These are phyloP conservation scores for Hibiscus trionum DNA, from an alignment of 345 rosid species.

Conservation along the genomic window DNA sequence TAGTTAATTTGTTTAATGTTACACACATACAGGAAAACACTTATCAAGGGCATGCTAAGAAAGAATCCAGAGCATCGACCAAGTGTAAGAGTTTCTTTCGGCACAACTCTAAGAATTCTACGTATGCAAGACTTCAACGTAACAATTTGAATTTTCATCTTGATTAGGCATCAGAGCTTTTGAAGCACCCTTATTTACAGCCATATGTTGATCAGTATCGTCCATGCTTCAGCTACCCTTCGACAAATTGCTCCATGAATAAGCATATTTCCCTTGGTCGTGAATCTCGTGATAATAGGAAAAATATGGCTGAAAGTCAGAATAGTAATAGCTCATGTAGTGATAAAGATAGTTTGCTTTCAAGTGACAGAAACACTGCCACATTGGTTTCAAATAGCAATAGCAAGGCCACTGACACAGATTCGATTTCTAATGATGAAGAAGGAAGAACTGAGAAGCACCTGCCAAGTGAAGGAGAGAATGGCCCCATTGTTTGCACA, in stretches of 20 bases:
- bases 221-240: neutral
- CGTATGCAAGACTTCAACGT: neutral
- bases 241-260: neutral
- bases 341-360: neutral
- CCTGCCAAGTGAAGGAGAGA: neutral
- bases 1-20: neutral
- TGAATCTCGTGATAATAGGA: neutral
- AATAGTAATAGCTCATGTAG: neutral
- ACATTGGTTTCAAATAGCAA: neutral
- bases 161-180: neutral
- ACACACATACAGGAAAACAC: neutral
- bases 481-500: neutral
- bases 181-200: neutral
- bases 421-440: neutral
- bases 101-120: neutral
- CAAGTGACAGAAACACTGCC: neutral
- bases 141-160: neutral
- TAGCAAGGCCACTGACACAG: neutral
- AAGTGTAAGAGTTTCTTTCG: neutral
- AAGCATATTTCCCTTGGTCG: neutral
- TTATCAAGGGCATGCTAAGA: conserved; percentile 1
- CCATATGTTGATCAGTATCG: neutral
- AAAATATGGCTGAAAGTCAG: neutral
- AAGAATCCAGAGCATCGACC: conserved; percentile 1
- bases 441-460: neutral